phyloP scores from a whole-genome alignment of 2,329 filamentous ascomycete species.

The Ceratocystiopsis minuta region DNA sequence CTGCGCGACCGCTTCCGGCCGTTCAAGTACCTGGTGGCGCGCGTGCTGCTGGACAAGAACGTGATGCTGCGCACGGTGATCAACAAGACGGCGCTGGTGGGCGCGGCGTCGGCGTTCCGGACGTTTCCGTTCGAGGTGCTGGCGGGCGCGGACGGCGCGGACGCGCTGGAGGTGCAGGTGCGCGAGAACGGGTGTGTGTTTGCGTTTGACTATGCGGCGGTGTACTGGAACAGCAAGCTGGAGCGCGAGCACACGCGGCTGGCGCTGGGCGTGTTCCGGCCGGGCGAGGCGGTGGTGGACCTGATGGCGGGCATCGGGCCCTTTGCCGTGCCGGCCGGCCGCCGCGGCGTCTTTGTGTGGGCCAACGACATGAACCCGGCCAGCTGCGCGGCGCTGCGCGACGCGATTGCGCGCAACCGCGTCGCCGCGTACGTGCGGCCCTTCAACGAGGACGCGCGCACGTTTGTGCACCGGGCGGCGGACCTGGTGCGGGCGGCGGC shows the following conservation, averaged over 20 bases:
- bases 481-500: slow-evolving; percentile 37
- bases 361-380: slow-evolving; percentile 95
- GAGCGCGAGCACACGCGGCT: slow-evolving; percentile 77
- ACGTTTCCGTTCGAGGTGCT: slow-evolving; percentile 90
- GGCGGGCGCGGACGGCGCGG: slow-evolving; percentile 57
- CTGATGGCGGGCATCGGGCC: slow-evolving; percentile 96
- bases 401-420: slow-evolving; percentile 63
- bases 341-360: slow-evolving; percentile 81
- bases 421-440: slow-evolving; percentile 56
- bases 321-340: slow-evolving; percentile 82
- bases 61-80: slow-evolving; percentile 69
- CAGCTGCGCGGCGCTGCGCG: slow-evolving; percentile 53
- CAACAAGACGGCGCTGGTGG: slow-evolving; percentile 86
- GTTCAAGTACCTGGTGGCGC: slow-evolving; percentile 71
- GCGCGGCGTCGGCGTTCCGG: slow-evolving; percentile 66
- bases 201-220: slow-evolving; percentile 82
- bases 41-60: slow-evolving; percentile 84
- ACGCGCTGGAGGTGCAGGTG: slow-evolving; percentile 69
- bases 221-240: slow-evolving; percentile 94
- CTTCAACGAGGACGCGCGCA: slow-evolving; percentile 65
- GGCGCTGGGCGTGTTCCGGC: slow-evolving; percentile 48
- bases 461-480: slow-evolving; percentile 59
- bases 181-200: slow-evolving; percentile 75
- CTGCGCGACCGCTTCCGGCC: slow-evolving; percentile 66
- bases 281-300: slow-evolving; percentile 82